A percentile compares a stretch with the other conserved stretches of the same genome.
phyloP scores from a whole-genome alignment of 768 basidiomycete species.

The Cantharellus anzutake region DNA sequence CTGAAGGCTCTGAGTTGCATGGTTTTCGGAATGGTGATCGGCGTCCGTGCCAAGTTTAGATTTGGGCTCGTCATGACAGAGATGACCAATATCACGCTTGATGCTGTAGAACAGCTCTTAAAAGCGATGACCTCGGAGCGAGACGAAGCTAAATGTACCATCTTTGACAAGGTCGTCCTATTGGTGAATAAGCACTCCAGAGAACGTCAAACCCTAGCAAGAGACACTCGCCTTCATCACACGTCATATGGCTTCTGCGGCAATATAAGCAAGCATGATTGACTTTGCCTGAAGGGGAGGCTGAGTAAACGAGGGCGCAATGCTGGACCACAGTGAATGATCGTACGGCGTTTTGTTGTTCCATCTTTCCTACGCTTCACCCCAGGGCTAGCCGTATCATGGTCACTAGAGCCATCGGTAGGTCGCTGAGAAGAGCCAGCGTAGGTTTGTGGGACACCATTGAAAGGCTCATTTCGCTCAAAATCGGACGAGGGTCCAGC shows the following conservation, averaged over 20 bases:
- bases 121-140: constrained; percentile 2
- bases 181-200: not conserved
- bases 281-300: constrained; percentile 34
- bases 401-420: no score
- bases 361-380: no score
- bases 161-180: constrained; percentile 53
- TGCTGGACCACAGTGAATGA: no score
- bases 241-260: constrained; percentile 68
- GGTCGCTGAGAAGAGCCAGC: no score
- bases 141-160: constrained; percentile 40
- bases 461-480: no score
- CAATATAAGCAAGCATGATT: constrained; percentile 92
- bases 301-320: no score
- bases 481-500: no score
- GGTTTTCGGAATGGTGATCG: no score
- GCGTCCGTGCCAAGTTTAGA: not conserved
- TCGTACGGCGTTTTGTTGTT: no score
- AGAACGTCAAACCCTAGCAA: not conserved
- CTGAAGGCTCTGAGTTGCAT: no score
- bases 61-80: constrained; percentile 71
- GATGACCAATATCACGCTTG: constrained; percentile 88
- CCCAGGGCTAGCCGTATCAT: no score
- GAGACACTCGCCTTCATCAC: constrained; percentile 42
- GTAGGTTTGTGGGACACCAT: no score
- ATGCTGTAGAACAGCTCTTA: constrained; percentile 32